Evolutionary conservation across 1,284 basidiomycete species (phyloP).

Genomic region (Athelia sp.): DNA sequence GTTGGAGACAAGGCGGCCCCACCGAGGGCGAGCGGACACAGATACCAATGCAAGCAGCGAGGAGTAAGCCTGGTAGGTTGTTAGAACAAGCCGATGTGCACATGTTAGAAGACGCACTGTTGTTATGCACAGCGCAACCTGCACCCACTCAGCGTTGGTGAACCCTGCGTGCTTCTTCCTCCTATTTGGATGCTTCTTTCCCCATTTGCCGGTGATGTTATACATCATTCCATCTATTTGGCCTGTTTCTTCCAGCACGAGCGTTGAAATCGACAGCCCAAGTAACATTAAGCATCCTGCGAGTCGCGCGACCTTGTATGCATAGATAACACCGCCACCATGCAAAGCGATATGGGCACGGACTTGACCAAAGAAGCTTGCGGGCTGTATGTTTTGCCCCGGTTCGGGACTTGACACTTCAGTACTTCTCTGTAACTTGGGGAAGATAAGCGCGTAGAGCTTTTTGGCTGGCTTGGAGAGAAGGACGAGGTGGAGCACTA

Average conservation of each 20-base stretch:
- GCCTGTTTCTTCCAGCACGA: slow-evolving; percentile 9
- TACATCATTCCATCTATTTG: not conserved
- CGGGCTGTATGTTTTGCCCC: not conserved
- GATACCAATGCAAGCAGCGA: slow-evolving; percentile 16
- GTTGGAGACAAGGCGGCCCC: slow-evolving; percentile 7
- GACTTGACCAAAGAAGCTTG: slow-evolving; percentile 8
- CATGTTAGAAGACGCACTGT: slow-evolving; percentile 12
- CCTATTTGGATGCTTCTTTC: slow-evolving; percentile 8
- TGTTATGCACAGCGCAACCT: slow-evolving; percentile 17
- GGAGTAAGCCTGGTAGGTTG: slow-evolving; percentile 15
- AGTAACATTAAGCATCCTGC: slow-evolving; percentile 18
- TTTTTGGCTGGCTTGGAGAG: slow-evolving; percentile 7
- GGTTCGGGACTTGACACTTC: not conserved
- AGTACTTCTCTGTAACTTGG: not conserved
- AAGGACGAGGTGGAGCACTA: slow-evolving; percentile 11
- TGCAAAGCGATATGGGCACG: slow-evolving; percentile 13
- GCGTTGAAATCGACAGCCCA: slow-evolving; percentile 16
- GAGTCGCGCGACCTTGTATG: slow-evolving; percentile 20
- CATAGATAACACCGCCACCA: slow-evolving; percentile 23
- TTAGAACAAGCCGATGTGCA: not conserved
- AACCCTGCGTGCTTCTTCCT: slow-evolving; percentile 5
- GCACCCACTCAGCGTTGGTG: slow-evolving; percentile 13
- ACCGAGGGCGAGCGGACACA: slow-evolving; percentile 3
- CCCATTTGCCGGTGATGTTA: not conserved
- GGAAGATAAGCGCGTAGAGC: slow-evolving; percentile 4